Conservation (phyloP, 2,329 filamentous ascomycete species). For the Pseudogymnoascus sp. region DNA sequence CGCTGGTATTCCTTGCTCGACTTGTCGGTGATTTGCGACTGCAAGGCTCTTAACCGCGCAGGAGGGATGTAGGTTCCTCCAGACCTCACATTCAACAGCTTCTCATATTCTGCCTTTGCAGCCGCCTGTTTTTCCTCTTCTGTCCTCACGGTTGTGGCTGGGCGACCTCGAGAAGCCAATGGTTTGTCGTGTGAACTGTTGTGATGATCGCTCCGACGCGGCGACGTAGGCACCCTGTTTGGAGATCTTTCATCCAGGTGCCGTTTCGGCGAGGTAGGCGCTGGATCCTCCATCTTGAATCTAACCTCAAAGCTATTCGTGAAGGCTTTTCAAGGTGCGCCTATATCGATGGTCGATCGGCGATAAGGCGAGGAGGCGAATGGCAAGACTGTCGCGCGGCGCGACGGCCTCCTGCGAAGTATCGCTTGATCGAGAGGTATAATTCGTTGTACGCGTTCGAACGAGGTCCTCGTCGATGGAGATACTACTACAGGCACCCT, state of each 20-base stretch:
- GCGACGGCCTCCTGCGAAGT: background rate
- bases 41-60: conserved; percentile 78
- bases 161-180: conserved; percentile 14
- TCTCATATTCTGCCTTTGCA: conserved; percentile 89
- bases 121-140: conserved; percentile 82
- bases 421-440: background rate
- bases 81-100: conserved; percentile 83
- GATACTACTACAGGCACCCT: background rate
- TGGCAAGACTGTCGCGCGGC: background rate
- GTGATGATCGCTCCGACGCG: conserved; percentile 23
- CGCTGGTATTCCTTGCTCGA: conserved; percentile 94
- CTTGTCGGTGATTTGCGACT: conserved; percentile 96
- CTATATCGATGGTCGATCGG: background rate
- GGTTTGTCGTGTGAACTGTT: conserved; percentile 15
- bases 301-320: background rate
- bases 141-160: conserved; percentile 34
- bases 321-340: background rate
- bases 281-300: conserved; percentile 19
- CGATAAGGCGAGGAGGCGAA: conserved; percentile 6
- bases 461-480: background rate
- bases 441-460: background rate
- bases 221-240: conserved; percentile 16
- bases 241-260: conserved; percentile 13
- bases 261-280: conserved; percentile 11
- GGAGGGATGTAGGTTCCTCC: conserved; percentile 96